phyloP scores from a whole-genome alignment of 805 yeast genomes.

The Yamadazyma philogaea region DNA sequence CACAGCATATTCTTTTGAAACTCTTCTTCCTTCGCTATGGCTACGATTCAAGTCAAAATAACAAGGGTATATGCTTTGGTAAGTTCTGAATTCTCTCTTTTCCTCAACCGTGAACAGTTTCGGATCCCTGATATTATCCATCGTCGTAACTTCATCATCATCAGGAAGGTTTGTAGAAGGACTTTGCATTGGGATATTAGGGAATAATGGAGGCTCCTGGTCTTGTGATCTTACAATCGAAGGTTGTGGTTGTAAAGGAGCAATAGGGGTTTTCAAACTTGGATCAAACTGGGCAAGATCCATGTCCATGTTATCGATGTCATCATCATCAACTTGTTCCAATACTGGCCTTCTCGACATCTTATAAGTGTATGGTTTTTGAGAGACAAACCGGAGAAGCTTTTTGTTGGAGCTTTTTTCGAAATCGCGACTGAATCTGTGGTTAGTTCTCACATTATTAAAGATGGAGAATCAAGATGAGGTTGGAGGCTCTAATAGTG shows the following conservation, averaged over 20 bases:
- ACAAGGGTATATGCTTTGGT: slow-evolving; percentile 85
- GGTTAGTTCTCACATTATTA: background rate
- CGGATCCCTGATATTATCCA: slow-evolving; percentile 27
- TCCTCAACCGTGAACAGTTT: slow-evolving; percentile 50
- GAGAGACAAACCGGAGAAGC: background rate
- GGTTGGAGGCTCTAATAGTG: background rate
- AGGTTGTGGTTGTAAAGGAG: slow-evolving; percentile 61
- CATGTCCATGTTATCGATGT: slow-evolving; percentile 88
- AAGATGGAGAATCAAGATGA: background rate
- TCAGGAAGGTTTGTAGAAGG: slow-evolving; percentile 15
- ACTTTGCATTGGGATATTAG: slow-evolving; percentile 18
- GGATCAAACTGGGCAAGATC: slow-evolving; percentile 89
- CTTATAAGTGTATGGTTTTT: background rate
- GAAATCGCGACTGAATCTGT: background rate
- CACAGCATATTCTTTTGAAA: slow-evolving; percentile 64
- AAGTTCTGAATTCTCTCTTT: slow-evolving; percentile 57
- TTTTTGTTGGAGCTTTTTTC: background rate
- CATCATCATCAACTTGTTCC: slow-evolving; percentile 80
- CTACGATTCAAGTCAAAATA: slow-evolving; percentile 81
- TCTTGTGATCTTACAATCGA: slow-evolving; percentile 62
- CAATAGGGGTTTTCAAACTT: slow-evolving; percentile 60
- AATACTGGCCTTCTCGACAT: slow-evolving; percentile 58
- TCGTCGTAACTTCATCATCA: slow-evolving; percentile 13
- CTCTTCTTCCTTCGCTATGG: slow-evolving; percentile 81
- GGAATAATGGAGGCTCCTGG: slow-evolving; percentile 22